A percentile compares a stretch with the other conserved stretches of the same genome.
These are phyloP conservation scores for Cryptosporidium xiaoi DNA, from an alignment of 169 alveolate species.

Conservation along the genomic window DNA sequence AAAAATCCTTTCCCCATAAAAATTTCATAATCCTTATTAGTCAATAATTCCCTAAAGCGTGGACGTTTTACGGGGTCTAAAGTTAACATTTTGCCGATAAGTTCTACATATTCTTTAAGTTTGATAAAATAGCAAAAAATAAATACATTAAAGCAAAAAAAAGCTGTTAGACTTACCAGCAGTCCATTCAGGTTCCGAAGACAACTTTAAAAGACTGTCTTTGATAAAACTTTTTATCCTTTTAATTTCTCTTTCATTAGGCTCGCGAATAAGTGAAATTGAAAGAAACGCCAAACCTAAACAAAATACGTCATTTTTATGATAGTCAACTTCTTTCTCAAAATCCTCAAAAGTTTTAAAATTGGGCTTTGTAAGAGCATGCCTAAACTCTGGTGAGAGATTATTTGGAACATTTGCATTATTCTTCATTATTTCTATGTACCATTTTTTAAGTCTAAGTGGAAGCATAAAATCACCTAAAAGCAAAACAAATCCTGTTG, in stretches of 20 bases:
- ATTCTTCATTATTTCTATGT: conserved; percentile 43
- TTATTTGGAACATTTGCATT: conserved; percentile 57
- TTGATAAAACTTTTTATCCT: conserved; percentile 19
- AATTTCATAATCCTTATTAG: conserved; percentile 22
- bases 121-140: not conserved
- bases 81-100: conserved; percentile 50
- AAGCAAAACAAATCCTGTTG: conserved; percentile 60
- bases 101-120: conserved; percentile 36
- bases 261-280: conserved; percentile 30
- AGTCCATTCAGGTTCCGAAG: conserved; percentile 59
- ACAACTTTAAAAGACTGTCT: conserved; percentile 22
- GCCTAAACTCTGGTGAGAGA: conserved; percentile 28
- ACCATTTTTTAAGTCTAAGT: conserved; percentile 39
- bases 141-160: not conserved
- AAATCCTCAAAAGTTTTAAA: conserved; percentile 58
- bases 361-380: conserved; percentile 36
- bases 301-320: conserved; percentile 66
- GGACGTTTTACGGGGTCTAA: conserved; percentile 63
- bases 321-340: conserved; percentile 47
- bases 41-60: conserved; percentile 29
- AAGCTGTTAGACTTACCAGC: conserved; percentile 35
- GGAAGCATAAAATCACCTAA: conserved; percentile 74
- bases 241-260: conserved; percentile 27
- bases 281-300: conserved; percentile 62
- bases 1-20: conserved; percentile 50